phyloP scores from a whole-genome alignment of 2,329 filamentous ascomycete species.

The Clonostachys chloroleuca region DNA sequence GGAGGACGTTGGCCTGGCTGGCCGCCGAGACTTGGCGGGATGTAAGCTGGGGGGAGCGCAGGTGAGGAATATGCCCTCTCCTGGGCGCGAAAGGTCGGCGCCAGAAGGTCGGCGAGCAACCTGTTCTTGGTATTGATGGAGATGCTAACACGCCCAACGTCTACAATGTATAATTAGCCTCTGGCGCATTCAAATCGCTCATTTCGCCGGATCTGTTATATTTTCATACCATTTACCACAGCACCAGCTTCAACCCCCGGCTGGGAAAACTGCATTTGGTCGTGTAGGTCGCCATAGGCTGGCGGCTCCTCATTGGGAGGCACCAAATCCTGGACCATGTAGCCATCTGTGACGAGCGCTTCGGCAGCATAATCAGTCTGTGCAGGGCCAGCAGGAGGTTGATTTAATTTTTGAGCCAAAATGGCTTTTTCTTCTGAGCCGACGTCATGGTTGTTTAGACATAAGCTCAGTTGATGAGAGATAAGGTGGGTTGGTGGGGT shows the following conservation, averaged over 20 bases:
- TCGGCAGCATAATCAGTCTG: neutral
- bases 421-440: too few relatives aligned
- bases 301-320: slow-evolving; percentile 37
- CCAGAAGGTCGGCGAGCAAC: slow-evolving; percentile 62
- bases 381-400: neutral
- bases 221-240: slow-evolving; percentile 43
- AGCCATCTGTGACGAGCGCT: slow-evolving; percentile 27
- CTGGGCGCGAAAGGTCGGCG: slow-evolving; percentile 57
- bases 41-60: slow-evolving; percentile 60
- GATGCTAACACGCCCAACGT: slow-evolving; percentile 76
- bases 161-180: slow-evolving; percentile 23
- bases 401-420: neutral
- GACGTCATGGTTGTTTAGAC: too few relatives aligned
- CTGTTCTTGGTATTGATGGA: slow-evolving; percentile 69
- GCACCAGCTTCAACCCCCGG: slow-evolving; percentile 60
- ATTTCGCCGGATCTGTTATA: neutral
- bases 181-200: too few relatives aligned
- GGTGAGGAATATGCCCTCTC: slow-evolving; percentile 37
- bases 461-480: too few relatives aligned
- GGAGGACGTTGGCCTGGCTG: slow-evolving; percentile 52
- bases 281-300: slow-evolving; percentile 53
- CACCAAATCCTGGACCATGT: slow-evolving; percentile 22
- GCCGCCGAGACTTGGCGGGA: slow-evolving; percentile 68
- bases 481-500: too few relatives aligned
- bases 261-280: slow-evolving; percentile 55